Conservation (phyloP, 805 yeast genomes). For the Diddensiella caesifluorescens region DNA sequence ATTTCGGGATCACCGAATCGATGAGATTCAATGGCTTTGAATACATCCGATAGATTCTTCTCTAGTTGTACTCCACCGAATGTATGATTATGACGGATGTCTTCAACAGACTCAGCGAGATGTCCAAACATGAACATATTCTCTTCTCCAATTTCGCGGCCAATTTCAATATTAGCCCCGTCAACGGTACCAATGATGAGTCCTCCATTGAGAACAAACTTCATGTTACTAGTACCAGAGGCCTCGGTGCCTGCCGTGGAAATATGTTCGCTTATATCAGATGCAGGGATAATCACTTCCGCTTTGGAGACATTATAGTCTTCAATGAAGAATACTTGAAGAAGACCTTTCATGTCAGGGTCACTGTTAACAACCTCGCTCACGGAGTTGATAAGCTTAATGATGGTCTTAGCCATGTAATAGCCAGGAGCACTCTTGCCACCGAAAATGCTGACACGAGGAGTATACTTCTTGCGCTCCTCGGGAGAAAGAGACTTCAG, state of each 20-base stretch:
- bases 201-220: conserved; percentile 91
- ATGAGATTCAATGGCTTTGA: conserved; percentile 61
- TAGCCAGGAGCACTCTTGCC: conserved; percentile 99
- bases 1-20: conserved; percentile 61
- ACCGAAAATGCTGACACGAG: conserved; percentile 80
- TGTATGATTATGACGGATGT: conserved; percentile 68
- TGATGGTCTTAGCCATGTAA: conserved; percentile 88
- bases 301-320: conserved; percentile 95
- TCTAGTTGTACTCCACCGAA: conserved; percentile 58
- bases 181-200: conserved; percentile 92
- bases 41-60: conserved; percentile 54
- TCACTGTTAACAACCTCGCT: conserved; percentile 77
- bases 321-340: conserved; percentile 83
- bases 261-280: conserved; percentile 87
- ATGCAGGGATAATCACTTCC: conserved; percentile 82
- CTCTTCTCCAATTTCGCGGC: conserved; percentile 89
- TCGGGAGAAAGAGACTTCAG: conserved; percentile 63
- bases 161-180: conserved; percentile 94
- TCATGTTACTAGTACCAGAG: conserved; percentile 94
- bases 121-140: conserved; percentile 90
- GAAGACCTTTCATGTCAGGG: conserved; percentile 61
- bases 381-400: conserved; percentile 77
- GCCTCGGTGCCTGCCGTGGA: conserved; percentile 98
- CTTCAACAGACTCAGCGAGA: conserved; percentile 84
- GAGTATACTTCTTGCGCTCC: conserved; percentile 57